Conservation (phyloP, 768 basidiomycete species). For the Boletus speciosus region DNA sequence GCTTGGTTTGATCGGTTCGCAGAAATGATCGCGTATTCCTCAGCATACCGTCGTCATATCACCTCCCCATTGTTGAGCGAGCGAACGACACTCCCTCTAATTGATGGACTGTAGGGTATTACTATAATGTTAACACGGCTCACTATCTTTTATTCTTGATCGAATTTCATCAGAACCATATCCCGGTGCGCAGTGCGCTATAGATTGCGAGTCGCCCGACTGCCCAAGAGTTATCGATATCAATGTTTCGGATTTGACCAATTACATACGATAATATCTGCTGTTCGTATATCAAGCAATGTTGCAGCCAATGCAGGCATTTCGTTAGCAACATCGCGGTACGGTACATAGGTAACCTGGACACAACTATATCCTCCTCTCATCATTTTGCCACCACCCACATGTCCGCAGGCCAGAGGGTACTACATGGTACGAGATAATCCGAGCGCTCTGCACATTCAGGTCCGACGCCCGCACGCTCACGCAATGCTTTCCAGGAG, state of each 20-base stretch:
- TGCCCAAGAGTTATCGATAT: no score
- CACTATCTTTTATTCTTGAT: conserved; percentile 1
- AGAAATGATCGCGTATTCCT: conserved; percentile 12
- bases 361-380: no score
- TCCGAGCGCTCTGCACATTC: not conserved
- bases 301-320: no score
- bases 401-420: not conserved
- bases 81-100: conserved; percentile 3
- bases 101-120: conserved; percentile 9
- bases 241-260: not conserved
- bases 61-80: not conserved
- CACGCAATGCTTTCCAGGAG: not conserved
- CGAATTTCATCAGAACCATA: not conserved
- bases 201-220: no score
- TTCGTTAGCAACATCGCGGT: not conserved
- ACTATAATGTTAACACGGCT: conserved; percentile 7
- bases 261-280: not conserved
- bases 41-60: not conserved
- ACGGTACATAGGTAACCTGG: not conserved
- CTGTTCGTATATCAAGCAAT: not conserved
- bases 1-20: conserved; percentile 37
- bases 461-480: not conserved
- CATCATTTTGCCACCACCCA: not conserved
- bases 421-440: not conserved
- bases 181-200: not conserved